Base-by-base conservation (phyloP, 179 eudicot genomes). In the Beta lomatogona region DNA sequence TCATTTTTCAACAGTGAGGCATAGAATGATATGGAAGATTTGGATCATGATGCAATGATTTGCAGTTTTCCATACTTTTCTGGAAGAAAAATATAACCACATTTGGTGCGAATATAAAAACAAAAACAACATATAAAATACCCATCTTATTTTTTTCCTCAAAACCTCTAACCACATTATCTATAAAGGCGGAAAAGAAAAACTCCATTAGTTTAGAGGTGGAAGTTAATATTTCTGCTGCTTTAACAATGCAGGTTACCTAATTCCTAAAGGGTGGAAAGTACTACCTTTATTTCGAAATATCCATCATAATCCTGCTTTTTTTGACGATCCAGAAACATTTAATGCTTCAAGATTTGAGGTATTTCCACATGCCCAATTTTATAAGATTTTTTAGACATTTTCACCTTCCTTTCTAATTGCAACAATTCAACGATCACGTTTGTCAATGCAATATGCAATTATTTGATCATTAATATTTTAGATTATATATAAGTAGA, bases 201-300 rank as follows among this genome's bases (percentile, higher is more conserved):
- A 36, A 36, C 1, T 22, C 6, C 45, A 4, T 9, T 3, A 36
- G 41, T 12, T 46, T 41, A 21, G n/a, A 48, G 9, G 7, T 61
- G 28, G 31, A 72, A 6, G 10, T 50, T 52, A 16, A 53, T 10
- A 53, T 52, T 19, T 58, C 50, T 28, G 22, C 63, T 9, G 4
- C 16, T 54, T 8, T 50, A 46, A 44, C 11, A 76, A 73, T 76
- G 83, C 88, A 90, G 92, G 91, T 1, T 81, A 81, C 82, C 75
- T 90, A 77, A 87, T 90, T 75, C 91, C 91, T 10, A 90, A 87
- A 79, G 91, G 92, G 5, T 90, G 92, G 92, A 90, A 86, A 68
- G 91, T 90, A 48, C 77, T 90, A 71, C 92, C 92, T 21, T 80
- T 88, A 63, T 87, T 90, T 81, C 80, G 91, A 79, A 88, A 79